A percentile compares a stretch with the other conserved stretches of the same genome.
Conservation (phyloP, 441 rosid genomes). For the Corymbia citriodora region DNA sequence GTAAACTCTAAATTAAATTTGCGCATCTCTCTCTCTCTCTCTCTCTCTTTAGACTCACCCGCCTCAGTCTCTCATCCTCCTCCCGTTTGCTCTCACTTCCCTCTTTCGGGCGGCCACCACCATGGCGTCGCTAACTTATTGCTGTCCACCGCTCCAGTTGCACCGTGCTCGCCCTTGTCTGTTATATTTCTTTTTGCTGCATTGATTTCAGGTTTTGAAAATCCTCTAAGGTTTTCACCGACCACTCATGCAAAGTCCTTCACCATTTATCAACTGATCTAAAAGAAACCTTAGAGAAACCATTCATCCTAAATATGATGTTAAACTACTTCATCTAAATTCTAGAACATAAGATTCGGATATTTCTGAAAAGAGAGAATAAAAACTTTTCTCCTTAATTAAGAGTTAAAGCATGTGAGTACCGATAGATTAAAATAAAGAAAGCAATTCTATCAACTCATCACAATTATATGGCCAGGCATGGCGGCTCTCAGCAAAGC, state of each 20-base stretch:
- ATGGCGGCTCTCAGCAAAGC: rapidly evolving
- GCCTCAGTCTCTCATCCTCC: not conserved
- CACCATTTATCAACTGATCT: not conserved
- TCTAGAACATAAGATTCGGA: not conserved
- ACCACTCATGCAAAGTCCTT: not conserved
- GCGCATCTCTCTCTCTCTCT: not conserved
- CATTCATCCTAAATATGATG: too few relatives aligned
- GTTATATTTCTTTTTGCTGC: not conserved
- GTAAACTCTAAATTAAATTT: too few relatives aligned
- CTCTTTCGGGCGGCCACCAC: not conserved
- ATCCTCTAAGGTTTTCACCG: not conserved
- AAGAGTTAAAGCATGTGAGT: rapidly evolving
- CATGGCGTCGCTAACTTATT: not conserved
- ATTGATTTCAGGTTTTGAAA: not conserved
- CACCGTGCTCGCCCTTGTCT: not conserved
- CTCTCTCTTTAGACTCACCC: not conserved
- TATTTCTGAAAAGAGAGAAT: not conserved
- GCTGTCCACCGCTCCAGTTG: not conserved
- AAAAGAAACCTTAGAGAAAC: not conserved
- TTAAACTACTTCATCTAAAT: too few relatives aligned
- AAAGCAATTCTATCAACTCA: rapidly evolving
- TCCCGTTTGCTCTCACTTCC: not conserved
- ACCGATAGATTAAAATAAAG: rapidly evolving
- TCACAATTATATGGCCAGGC: rapidly evolving
- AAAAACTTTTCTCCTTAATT: not conserved